Evolutionary conservation across 2,329 filamentous ascomycete species (phyloP), one percentile per base, ranked within the genome.

Genomic region (Metarhizium album): DNA sequence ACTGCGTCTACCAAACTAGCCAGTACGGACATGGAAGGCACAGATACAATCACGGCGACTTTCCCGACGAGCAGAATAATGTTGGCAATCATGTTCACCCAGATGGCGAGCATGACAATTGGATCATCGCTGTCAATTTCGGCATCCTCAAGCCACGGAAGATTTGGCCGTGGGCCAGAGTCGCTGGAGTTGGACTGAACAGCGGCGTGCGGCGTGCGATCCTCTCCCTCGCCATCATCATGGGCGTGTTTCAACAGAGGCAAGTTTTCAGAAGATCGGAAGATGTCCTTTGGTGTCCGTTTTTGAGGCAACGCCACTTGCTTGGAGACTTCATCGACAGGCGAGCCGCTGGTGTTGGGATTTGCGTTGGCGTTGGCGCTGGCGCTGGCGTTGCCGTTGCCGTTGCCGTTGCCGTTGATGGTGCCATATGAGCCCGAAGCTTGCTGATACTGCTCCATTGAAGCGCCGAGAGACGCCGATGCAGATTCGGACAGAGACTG

Each of bases 61-160:
- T 95, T 95, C 53, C 87, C 80, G 6, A 78, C 76, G 3, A 95
- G 76, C 2, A 95, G 74, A 42, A 87, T 70, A 2, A 81, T 73
- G 63, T 95, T 95, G 52, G 89, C 90, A 22, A 78, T 69, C 46
- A 94, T 78, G 63, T 94, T 95, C 65, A 94, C 70, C 65, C 90
- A 91, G 60, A 97, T 93, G 42, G 91, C 90, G 20, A 93, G 62
- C n/a, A 83, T 85, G 46, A 96, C 89, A 46, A 95, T 80, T 16
- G 78, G 81, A 53, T 84, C 83, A 46, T 82, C 76, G 55, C 83
- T 87, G 61, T 90, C 85, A 2, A 90, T 58, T 22, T 79, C 77
- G 52, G 84, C 84, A 56, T 90, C 86, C 52, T 86, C 84, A 50
- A 86, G 78, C 65, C 82, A 84, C 7, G 84, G 85, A 42, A 89